Evolutionary conservation across 495 filamentous ascomycete genomes (phyloP).

Genomic region (Neurospora sp.): DNA sequence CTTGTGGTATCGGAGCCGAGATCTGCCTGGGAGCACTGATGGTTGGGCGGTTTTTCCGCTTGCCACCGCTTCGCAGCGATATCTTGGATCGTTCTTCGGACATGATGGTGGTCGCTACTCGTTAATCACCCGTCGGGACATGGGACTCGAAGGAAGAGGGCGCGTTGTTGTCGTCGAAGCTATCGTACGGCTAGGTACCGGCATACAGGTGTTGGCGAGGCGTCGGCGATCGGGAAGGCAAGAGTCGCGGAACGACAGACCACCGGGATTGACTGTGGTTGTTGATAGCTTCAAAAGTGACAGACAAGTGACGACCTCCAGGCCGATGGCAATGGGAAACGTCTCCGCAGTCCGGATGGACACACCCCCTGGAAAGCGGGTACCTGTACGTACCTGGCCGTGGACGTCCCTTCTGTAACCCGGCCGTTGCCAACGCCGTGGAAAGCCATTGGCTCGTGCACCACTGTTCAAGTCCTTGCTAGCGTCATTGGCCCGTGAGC

Average conservation of each 20-base stretch:
- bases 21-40: constrained; percentile 83
- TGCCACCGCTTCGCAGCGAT: constrained; percentile 70
- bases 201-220: neutral
- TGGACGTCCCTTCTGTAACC: neutral
- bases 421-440: neutral
- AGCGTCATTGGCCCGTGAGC: constrained; percentile 9
- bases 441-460: neutral
- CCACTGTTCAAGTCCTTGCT: neutral
- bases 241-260: neutral
- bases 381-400: neutral
- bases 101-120: constrained; percentile 17
- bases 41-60: constrained; percentile 63
- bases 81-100: constrained; percentile 66
- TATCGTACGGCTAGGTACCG: neutral
- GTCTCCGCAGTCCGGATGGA: neutral
- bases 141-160: neutral
- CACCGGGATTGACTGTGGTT: neutral
- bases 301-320: neutral
- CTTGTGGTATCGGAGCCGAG: constrained; percentile 47
- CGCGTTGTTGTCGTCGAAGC: neutral
- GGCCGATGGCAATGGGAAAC: neutral
- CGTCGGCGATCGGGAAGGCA: neutral
- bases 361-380: neutral
- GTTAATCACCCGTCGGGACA: neutral
- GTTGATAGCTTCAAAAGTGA: neutral